Conservation (phyloP, 371 early-diverging fungal genomes). For the Rhizomucor miehei region DNA sequence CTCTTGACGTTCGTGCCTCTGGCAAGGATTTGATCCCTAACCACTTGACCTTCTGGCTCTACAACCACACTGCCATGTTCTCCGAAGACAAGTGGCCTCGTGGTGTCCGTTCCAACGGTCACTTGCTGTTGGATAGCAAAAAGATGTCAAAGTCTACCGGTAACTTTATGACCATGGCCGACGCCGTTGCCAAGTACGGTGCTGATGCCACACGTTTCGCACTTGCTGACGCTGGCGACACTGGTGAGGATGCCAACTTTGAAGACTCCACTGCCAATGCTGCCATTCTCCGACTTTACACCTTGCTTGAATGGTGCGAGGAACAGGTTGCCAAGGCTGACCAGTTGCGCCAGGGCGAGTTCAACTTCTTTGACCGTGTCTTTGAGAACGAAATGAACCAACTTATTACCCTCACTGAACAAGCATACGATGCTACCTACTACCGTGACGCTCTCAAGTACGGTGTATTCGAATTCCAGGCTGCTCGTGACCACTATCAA, state of each 20-base stretch:
- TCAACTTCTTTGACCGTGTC: conserved; percentile 78
- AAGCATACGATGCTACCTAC: conserved; percentile 79
- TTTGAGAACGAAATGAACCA: conserved; percentile 89
- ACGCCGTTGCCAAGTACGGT: conserved; percentile 89
- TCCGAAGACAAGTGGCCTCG: conserved; percentile 93
- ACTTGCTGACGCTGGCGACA: conserved; percentile 95
- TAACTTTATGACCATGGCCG: conserved; percentile 94
- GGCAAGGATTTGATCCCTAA: conserved; percentile 99
- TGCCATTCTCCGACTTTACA: conserved; percentile 92
- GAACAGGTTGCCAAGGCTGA: conserved; percentile 44
- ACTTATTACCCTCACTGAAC: conserved; percentile 64
- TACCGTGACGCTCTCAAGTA: conserved; percentile 96
- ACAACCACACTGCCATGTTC: conserved; percentile 99
- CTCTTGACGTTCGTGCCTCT: conserved; percentile 96
- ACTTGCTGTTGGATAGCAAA: conserved; percentile 94
- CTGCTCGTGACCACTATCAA: conserved; percentile 91
- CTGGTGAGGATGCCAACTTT: conserved; percentile 99
- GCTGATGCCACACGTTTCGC: conserved; percentile 98
- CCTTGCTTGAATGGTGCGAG: conserved; percentile 90
- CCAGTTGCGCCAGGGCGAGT: conserved; percentile 41
- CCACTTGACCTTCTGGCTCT: conserved; percentile 99
- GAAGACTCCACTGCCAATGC: conserved; percentile 96
- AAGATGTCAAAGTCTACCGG: conserved; percentile 99
- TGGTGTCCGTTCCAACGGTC: conserved; percentile 96
- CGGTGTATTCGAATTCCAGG: conserved; percentile 92